Conservation (phyloP, 345 rosid genomes). For the Eucalyptus polyanthemos region DNA sequence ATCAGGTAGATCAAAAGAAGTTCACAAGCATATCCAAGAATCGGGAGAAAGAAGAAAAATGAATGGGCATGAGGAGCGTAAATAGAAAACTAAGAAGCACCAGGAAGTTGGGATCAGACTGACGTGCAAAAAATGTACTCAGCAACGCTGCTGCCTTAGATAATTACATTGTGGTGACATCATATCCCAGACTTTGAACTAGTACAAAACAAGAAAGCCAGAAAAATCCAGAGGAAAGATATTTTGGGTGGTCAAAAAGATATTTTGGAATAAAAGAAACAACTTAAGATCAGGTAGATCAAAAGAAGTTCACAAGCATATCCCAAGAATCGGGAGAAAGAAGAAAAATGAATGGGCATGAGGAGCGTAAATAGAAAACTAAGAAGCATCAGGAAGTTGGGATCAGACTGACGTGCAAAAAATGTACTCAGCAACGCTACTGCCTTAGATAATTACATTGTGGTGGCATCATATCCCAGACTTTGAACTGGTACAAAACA, state of each 20-base stretch:
- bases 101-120: too few species aligned
- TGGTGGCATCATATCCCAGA: constrained; percentile 39
- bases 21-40: too few species aligned
- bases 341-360: background rate
- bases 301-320: background rate
- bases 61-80: too few species aligned
- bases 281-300: background rate
- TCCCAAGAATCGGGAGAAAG: background rate
- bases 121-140: constrained; percentile 21
- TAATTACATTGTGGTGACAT: constrained; percentile 15
- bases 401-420: constrained; percentile 74
- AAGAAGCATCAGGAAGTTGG: background rate
- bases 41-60: too few species aligned
- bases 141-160: constrained; percentile 33
- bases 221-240: background rate
- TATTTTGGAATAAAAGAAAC: background rate
- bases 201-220: background rate
- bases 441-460: constrained; percentile 18
- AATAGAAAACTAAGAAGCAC: too few species aligned
- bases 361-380: background rate
- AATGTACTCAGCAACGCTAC: constrained; percentile 25
- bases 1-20: too few species aligned
- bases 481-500: background rate
- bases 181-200: constrained; percentile 20
- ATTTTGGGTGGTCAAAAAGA: background rate